Conservation (phyloP, 2,329 filamentous ascomycete species). For the Xylariaceae sp. region DNA sequence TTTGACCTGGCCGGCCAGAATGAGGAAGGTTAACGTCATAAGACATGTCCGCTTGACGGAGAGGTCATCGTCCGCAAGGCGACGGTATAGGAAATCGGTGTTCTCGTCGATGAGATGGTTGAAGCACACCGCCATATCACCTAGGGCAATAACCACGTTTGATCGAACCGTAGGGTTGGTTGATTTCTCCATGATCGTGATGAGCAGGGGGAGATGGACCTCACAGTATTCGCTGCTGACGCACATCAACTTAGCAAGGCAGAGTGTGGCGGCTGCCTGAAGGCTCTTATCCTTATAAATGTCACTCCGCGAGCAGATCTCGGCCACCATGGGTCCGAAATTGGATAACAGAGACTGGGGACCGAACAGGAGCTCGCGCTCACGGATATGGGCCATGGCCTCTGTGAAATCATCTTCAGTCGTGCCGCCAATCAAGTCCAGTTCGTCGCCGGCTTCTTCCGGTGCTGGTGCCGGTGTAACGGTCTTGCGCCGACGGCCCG, state of each 20-base stretch:
- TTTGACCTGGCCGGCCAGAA: conserved; percentile 95
- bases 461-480: conserved; percentile 41
- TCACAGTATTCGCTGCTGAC: conserved; percentile 97
- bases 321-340: conserved; percentile 86
- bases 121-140: conserved; percentile 99
- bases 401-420: conserved; percentile 92
- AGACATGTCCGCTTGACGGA: conserved; percentile 96
- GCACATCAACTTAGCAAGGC: conserved; percentile 97
- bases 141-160: conserved; percentile 93
- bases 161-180: conserved; percentile 88
- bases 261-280: conserved; percentile 89
- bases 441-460: conserved; percentile 76
- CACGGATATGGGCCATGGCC: conserved; percentile 77
- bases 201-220: conserved; percentile 82
- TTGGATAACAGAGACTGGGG: conserved; percentile 78
- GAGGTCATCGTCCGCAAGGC: conserved; percentile 80
- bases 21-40: conserved; percentile 97
- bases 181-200: conserved; percentile 96
- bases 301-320: conserved; percentile 93
- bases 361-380: conserved; percentile 76
- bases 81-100: conserved; percentile 93
- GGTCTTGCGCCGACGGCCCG: conserved; percentile 31
- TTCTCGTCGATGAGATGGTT: conserved; percentile 99
- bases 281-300: conserved; percentile 84
- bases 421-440: conserved; percentile 94